Percentiles rank a stretch among this genome's conserved stretches.
Evolutionary conservation across 2,329 filamentous ascomycete genomes (phyloP).

Genomic region (Beauveria rudraprayagi): DNA sequence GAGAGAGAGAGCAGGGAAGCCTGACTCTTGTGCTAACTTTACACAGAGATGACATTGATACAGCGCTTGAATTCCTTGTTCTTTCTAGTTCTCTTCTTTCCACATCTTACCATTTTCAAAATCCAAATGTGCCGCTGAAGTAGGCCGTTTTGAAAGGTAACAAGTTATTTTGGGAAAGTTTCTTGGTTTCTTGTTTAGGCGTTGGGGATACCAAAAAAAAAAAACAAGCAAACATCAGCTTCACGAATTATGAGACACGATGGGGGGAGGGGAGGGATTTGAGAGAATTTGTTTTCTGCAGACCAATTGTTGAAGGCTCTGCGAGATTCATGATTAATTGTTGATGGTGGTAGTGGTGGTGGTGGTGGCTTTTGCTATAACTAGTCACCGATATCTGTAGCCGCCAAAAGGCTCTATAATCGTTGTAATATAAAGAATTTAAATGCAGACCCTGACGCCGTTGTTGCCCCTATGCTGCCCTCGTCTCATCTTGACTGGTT

Average conservation of each 20-base stretch:
- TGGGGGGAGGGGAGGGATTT: background rate
- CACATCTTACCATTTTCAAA: too few species aligned
- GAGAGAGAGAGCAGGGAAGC: too few species aligned
- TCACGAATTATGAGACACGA: background rate
- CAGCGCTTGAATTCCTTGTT: too few species aligned
- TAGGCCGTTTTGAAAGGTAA: background rate
- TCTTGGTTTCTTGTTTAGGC: background rate
- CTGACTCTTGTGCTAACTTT: too few species aligned
- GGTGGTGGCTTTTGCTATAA: too few species aligned
- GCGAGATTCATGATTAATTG: background rate
- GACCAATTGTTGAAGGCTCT: slow-evolving; percentile 1
- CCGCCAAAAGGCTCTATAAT: background rate
- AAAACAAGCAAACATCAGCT: background rate
- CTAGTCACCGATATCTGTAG: too few species aligned
- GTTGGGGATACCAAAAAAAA: background rate
- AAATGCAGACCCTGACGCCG: background rate
- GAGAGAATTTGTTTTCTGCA: background rate
- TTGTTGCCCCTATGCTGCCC: background rate
- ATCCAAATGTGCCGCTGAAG: background rate
- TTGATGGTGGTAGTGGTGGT: background rate
- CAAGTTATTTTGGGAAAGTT: too few species aligned
- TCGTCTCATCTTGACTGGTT: background rate
- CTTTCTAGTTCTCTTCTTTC: too few species aligned
- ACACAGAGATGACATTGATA: too few species aligned
- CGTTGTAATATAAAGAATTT: background rate